Evolutionary conservation across 2,329 filamentous ascomycete species (phyloP).

Genomic region (Pseudogymnoascus sp.): DNA sequence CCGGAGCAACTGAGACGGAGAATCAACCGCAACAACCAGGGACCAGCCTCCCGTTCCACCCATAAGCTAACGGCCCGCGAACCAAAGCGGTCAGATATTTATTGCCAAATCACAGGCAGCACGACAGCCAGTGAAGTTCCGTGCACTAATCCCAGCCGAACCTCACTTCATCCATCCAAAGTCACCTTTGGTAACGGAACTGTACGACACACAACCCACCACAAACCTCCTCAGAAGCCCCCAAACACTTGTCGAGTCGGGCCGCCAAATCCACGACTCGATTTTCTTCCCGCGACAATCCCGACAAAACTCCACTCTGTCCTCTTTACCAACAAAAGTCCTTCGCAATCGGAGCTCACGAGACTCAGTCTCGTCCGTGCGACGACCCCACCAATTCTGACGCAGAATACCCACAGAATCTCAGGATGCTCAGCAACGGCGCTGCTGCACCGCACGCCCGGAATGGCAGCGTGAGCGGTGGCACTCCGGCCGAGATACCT

Average conservation of each 20-base stretch:
- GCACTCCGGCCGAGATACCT: slow-evolving; percentile 21
- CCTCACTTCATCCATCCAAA: background rate
- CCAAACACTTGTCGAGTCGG: slow-evolving; percentile 1
- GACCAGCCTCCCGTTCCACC: slow-evolving; percentile 5
- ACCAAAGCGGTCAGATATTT: slow-evolving; percentile 3
- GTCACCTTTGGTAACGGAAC: slow-evolving; percentile 4
- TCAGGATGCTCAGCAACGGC: slow-evolving; percentile 13
- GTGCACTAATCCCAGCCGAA: slow-evolving; percentile 7
- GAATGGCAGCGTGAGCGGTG: slow-evolving; percentile 21
- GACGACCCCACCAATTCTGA: slow-evolving; percentile 4
- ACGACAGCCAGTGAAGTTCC: slow-evolving; percentile 4
- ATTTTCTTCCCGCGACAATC: background rate
- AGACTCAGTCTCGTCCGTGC: slow-evolving; percentile 7
- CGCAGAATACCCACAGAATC: slow-evolving; percentile 4
- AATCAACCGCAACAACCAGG: background rate
- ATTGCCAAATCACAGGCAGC: slow-evolving; percentile 6
- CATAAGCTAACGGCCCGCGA: slow-evolving; percentile 4
- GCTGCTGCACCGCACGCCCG: slow-evolving; percentile 8
- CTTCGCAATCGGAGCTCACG: slow-evolving; percentile 5
- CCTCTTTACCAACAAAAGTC: background rate
- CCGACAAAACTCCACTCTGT: slow-evolving; percentile 2
- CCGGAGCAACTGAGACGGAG: background rate
- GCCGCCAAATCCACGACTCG: background rate
- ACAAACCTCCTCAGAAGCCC: background rate
- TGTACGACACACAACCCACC: slow-evolving; percentile 3